phyloP scores from a whole-genome alignment of 148 eudicot species.

The Nepenthes mirabilis region DNA sequence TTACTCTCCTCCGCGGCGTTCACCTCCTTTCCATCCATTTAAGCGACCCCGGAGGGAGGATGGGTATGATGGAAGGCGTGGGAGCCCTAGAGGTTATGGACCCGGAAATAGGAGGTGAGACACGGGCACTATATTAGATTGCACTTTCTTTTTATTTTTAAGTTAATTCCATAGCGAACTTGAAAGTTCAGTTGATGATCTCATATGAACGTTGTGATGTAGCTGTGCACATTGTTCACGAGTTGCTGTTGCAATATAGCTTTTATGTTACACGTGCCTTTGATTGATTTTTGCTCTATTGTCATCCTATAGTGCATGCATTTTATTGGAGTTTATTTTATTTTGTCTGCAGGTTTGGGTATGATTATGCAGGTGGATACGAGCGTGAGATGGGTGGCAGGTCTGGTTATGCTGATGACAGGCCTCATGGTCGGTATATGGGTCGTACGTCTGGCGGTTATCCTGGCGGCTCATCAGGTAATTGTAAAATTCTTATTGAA shows the following conservation, averaged over 20 bases:
- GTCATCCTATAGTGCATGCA: too few species aligned
- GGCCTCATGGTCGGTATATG: constrained; percentile 73
- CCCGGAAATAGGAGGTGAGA: constrained; percentile 37
- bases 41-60: constrained; percentile 66
- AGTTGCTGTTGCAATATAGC: too few species aligned
- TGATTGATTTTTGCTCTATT: too few species aligned
- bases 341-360: constrained; percentile 55
- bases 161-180: too few species aligned
- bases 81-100: constrained; percentile 66
- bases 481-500: not conserved
- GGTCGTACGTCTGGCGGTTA: constrained; percentile 72
- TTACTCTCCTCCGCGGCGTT: constrained; percentile 34
- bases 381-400: constrained; percentile 85
- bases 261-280: too few species aligned
- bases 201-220: too few species aligned
- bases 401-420: constrained; percentile 62
- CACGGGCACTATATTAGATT: too few species aligned
- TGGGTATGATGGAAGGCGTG: constrained; percentile 52
- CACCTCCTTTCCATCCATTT: constrained; percentile 55
- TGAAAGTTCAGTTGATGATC: too few species aligned
- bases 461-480: constrained; percentile 68
- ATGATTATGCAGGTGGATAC: constrained; percentile 65
- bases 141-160: too few species aligned
- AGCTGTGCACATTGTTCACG: too few species aligned
- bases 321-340: not conserved